Evolutionary conservation across 2,329 filamentous ascomycete species (phyloP), one percentile per base, ranked within the genome.

Genomic region (Verticillium tricorpus): DNA sequence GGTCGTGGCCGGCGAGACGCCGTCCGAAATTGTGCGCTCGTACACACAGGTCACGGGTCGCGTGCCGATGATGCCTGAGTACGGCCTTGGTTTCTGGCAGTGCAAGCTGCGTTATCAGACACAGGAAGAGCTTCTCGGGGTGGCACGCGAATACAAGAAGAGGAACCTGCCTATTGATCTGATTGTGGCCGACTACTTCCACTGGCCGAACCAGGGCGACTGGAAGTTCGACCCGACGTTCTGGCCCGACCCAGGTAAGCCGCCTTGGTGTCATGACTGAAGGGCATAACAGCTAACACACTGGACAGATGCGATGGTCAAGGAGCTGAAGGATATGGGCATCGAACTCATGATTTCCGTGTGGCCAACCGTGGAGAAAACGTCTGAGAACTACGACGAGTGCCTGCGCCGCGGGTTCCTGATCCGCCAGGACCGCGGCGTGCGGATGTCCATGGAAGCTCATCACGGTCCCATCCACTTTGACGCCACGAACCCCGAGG

Each of bases 291-390:
- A 3, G 14, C 34, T 35, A 14, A 35, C 34, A 14, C 5, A 5
- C 34, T 9, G 14, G 34, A 9, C 7, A 14, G 85, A 85, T 55
- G 83, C 83, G 2, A 90, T 90, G 87, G 76, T 89, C 25, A 74
- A 77, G 50, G 87, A 89, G 69, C 77, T 89, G 1, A 77, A 83
- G 52, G 76, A 80, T 0, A 71, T 90, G 63, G 77, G 79, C 0
- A 82, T 89, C 56, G 86, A 89, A 67, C 77, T 89, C 3, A 89
- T 90, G 86, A 84, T 89, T 0, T 89, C 86, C 0, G 82, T 90
- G 65, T 90, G 88, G 87, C 87, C 87, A 0, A 89, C 86, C 5
- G 67, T 74, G 57, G 66, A 66, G 32, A 69, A 69, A 52, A 66
- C 67, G 15, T 71, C 73, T n/a, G 68, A 70, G 32, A 70, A 72